Conservation (phyloP, 2,329 filamentous ascomycete genomes). For the Zalaria obscura region DNA sequence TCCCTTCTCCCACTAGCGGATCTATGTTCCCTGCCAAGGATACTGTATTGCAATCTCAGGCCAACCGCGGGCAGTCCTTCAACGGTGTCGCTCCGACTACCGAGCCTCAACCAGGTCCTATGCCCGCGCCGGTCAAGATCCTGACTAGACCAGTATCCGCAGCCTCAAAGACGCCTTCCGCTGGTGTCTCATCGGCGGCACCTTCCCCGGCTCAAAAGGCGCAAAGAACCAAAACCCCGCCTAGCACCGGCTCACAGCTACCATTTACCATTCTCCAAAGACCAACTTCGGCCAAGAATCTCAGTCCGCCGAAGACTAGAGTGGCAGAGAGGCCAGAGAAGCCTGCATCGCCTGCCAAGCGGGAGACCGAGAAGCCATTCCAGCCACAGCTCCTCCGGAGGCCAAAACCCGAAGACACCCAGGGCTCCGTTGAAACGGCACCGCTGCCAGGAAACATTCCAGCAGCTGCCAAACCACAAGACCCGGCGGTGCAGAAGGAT, state of each 20-base stretch:
- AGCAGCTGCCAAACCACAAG: slow-evolving; percentile 1
- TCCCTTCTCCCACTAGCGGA: neutral
- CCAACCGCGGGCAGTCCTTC: neutral
- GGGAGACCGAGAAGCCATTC: slow-evolving; percentile 12
- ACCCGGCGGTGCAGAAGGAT: slow-evolving; percentile 3
- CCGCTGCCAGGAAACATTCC: neutral
- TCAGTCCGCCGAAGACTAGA: slow-evolving; percentile 6
- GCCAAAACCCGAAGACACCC: slow-evolving; percentile 8
- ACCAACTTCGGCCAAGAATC: slow-evolving; percentile 4
- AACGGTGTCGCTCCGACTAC: neutral
- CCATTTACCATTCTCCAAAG: slow-evolving; percentile 9
- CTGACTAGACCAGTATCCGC: slow-evolving; percentile 6
- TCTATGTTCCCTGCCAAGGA: slow-evolving; percentile 6
- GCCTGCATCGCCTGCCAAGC: slow-evolving; percentile 7
- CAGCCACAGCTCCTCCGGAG: slow-evolving; percentile 17
- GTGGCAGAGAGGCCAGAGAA: slow-evolving; percentile 4
- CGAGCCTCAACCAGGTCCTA: neutral
- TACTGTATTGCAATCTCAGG: slow-evolving; percentile 2
- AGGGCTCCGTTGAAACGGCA: slow-evolving; percentile 1
- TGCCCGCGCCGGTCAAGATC: slow-evolving; percentile 2
- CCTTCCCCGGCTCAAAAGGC: slow-evolving; percentile 4
- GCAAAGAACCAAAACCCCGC: slow-evolving; percentile 5
- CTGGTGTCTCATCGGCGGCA: neutral
- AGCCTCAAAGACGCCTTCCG: slow-evolving; percentile 1
- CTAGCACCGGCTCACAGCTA: slow-evolving; percentile 1